Base-by-base conservation (phyloP, 2,329 filamentous ascomycete species). In the Ascochyta koolunga region DNA sequence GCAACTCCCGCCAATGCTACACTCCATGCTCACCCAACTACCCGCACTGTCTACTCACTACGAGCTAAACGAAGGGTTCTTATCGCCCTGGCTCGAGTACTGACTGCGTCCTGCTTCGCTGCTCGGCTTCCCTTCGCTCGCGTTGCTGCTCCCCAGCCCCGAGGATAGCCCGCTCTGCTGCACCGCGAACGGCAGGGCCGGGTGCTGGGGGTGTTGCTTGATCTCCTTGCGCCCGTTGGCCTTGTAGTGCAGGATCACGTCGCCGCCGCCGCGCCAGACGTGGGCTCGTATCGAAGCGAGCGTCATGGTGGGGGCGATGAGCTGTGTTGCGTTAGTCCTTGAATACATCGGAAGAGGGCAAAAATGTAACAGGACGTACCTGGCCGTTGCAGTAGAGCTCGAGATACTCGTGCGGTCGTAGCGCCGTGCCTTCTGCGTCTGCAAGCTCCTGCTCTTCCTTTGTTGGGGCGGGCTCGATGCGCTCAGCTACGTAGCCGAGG, bases 311-410 rank as follows among this genome's bases (percentile, higher is more conserved):
- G 88, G 86, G 2, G 89, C 85, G 22, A 98, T 80, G 54, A 89
- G 75, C 80, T 82, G 50, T 47, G 7, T 1, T 0, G 13, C 16
- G 37, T 56, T 47, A 60, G 49, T 10, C 22, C 6, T 9, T n/a
- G 6, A 2, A 19, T 2, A 15, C 11, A 4, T 11, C 32, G 27
- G n/a, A 5, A 16, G 36, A 16, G 10, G 22, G 11, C 44, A 5
- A 21, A 33, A 2, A 15, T 4, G 22, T 31, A 40, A 35, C 4
- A 8, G 13, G 7, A 78, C 86, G 70, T 77, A 95, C 92, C 82
- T 92, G 90, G 49, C 93, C 90, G 70, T 97, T 93, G 76, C 95
- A 98, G 73, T 96, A 96, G 43, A 99, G 79, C 72, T 99, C 95
- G 27, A 99, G 79, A 76, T 97, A 97, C 69, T 98, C 91, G 71